Percentiles rank a stretch among this genome's conserved stretches.
Evolutionary conservation across 306 rosid genomes (phyloP).

Genomic region (Casuarina glauca): DNA sequence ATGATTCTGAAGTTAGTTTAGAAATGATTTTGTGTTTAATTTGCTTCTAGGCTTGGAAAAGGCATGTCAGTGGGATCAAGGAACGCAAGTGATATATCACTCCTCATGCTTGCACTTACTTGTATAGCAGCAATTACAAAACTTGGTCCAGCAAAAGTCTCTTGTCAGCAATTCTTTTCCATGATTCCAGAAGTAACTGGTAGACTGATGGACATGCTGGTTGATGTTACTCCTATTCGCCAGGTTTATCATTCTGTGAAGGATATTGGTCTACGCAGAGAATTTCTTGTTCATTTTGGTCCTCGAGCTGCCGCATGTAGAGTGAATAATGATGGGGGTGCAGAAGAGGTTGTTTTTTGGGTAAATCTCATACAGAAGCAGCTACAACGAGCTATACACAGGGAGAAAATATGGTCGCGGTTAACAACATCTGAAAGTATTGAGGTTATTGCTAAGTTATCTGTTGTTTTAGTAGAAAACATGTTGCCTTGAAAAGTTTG

Average conservation of each 20-base stretch:
- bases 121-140: constrained; percentile 83
- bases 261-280: constrained; percentile 74
- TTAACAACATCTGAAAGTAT: constrained; percentile 96
- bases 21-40: constrained; percentile 27
- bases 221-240: constrained; percentile 65
- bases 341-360: constrained; percentile 95
- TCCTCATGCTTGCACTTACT: constrained; percentile 80
- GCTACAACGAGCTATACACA: constrained; percentile 82
- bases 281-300: constrained; percentile 94
- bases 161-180: constrained; percentile 82
- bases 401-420: constrained; percentile 97
- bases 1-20: constrained; percentile 24
- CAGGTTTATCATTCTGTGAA: constrained; percentile 76
- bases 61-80: constrained; percentile 40
- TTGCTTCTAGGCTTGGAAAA: constrained; percentile 65
- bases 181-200: constrained; percentile 76
- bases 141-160: constrained; percentile 85
- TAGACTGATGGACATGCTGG: constrained; percentile 91
- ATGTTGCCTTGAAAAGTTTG: constrained; percentile 26
- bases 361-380: constrained; percentile 81
- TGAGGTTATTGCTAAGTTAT: constrained; percentile 61
- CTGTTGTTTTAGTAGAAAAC: constrained; percentile 23
- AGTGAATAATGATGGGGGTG: constrained; percentile 64
- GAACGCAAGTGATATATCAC: constrained; percentile 55
- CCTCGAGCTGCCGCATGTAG: constrained; percentile 87